These are phyloP conservation scores for Alternaria tenuissima DNA, from an alignment of 2,329 filamentous ascomycete genomes.

Conservation along the genomic window DNA sequence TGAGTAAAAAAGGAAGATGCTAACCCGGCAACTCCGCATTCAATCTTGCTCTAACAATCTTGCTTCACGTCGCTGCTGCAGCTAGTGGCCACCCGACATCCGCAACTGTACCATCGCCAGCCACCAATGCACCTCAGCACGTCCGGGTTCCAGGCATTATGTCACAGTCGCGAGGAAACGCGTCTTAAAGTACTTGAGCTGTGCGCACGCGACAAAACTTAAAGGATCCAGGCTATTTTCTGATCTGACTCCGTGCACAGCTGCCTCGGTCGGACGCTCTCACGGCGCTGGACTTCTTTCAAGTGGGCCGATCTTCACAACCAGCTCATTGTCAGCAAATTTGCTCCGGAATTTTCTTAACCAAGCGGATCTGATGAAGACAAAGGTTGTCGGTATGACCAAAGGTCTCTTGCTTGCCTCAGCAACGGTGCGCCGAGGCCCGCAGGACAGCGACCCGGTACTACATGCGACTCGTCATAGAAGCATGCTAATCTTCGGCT, in stretches of 20 bases:
- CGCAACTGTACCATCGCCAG: conserved; percentile 32
- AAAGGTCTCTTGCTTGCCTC: conserved; percentile 26
- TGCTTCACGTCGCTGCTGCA: conserved; percentile 33
- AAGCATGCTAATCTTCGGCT: conserved; percentile 27
- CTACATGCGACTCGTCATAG: conserved; percentile 26
- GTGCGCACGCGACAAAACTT: conserved; percentile 42
- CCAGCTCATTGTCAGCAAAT: conserved; percentile 32
- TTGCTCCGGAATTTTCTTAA: conserved; percentile 35
- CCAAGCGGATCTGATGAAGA: conserved; percentile 24
- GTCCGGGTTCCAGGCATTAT: conserved; percentile 28
- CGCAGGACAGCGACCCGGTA: conserved; percentile 23
- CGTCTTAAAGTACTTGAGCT: conserved; percentile 41
- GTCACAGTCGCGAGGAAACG: conserved; percentile 45
- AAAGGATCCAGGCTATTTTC: conserved; percentile 34
- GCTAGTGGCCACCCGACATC: conserved; percentile 41
- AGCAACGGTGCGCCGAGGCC: conserved; percentile 22
- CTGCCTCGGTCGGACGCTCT: conserved; percentile 21
- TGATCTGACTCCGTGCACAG: conserved; percentile 36
- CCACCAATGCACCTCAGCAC: conserved; percentile 35
- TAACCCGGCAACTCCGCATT: conserved; percentile 33
- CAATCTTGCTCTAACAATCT: conserved; percentile 15
- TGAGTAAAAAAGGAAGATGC: conserved; percentile 33
- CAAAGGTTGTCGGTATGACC: conserved; percentile 29
- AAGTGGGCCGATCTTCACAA: conserved; percentile 26
- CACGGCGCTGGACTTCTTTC: conserved; percentile 30